Conservation (phyloP, 495 filamentous ascomycete species). For the Penicillium herquei region DNA sequence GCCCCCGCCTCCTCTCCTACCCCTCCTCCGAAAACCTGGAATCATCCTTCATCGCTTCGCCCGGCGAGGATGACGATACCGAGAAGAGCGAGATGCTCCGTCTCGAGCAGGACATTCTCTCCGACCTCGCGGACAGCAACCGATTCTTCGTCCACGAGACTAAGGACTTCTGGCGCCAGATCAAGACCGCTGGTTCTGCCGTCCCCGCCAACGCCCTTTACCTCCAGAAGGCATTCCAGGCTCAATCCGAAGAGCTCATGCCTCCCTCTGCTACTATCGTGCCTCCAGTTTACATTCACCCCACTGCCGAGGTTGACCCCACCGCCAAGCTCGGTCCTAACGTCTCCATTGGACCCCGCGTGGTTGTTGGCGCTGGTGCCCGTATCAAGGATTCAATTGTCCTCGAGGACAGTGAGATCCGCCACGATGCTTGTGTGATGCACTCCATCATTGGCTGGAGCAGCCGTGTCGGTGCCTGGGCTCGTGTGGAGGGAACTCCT, state of each 20-base stretch:
- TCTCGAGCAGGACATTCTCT: conserved; percentile 95
- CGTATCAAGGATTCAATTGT: conserved; percentile 96
- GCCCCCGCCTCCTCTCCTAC: conserved; percentile 88
- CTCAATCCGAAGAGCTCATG: conserved; percentile 76
- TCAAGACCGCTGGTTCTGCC: conserved; percentile 97
- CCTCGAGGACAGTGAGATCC: conserved; percentile 91
- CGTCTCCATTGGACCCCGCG: conserved; percentile 90
- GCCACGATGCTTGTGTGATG: conserved; percentile 93
- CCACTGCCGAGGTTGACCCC: conserved; percentile 86
- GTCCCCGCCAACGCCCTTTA: conserved; percentile 98
- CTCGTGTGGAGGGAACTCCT: conserved; percentile 93
- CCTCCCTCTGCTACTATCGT: conserved; percentile 86
- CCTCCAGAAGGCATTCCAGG: conserved; percentile 90
- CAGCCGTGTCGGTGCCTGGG: conserved; percentile 95
- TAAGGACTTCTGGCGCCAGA: conserved; percentile 99
- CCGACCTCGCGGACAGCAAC: conserved; percentile 94
- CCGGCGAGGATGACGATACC: conserved; percentile 66
- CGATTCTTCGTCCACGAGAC: conserved; percentile 99
- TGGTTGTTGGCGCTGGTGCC: conserved; percentile 77
- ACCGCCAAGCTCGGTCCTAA: conserved; percentile 97
- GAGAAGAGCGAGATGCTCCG: conserved; percentile 86
- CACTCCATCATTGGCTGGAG: conserved; percentile 98
- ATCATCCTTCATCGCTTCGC: conserved; percentile 71
- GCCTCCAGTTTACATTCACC: conserved; percentile 95
- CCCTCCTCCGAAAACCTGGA: conserved; percentile 93